Base-by-base conservation (phyloP, 2,329 filamentous ascomycete genomes). In the Cladophialophora carrionii region DNA sequence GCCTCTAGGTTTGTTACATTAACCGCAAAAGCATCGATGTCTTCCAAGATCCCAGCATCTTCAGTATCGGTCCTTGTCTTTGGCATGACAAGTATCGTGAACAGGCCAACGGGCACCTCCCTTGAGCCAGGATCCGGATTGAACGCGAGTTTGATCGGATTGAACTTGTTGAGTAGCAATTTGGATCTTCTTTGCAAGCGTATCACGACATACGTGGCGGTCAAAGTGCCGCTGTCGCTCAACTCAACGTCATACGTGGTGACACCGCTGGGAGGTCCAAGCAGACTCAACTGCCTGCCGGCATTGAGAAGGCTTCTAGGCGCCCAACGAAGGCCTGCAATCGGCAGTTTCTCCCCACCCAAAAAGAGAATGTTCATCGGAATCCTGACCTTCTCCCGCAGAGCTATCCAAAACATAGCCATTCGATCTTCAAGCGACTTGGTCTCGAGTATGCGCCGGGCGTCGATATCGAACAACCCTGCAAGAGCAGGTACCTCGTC, bases 11-110 rank as follows among this genome's bases (percentile, higher is more conserved):
- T 61, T 29, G 52, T 61, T 22, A 65, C 52, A 31, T 57, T 61
- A 37, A 65, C 57, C n/a, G 57, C 57, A 41, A 65, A 61, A 6
- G 57, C 57, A 29, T 65, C 57, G 20, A 65, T 53, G 20, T 52
- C 37, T 8, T 61, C n/a, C 10, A 65, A 41, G 17, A 17, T 17
- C 37, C 37, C 14, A 41, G 17, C 37, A 17, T 41, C 12, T 55
- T 59, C n/a, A 63, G 49, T 20, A 49, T 59, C 34, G 10, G 46
- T 55, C 56, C 24, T n/a, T 29, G 26, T 29, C 26, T 6, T 29
- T 6, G 3, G 26, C 26, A 29, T 29, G 26, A 29, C 26, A 29
- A 29, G 26, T 29, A 29, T 29, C 26, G 26, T 29, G 26, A 29
- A 29, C 26, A 29, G 3, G 26, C 26, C 26, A 29, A 29, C 26